Percentiles rank a stretch among this genome's conserved stretches.
Conservation (phyloP, 2,329 filamentous ascomycete species). For the Colletotrichum sublineola region DNA sequence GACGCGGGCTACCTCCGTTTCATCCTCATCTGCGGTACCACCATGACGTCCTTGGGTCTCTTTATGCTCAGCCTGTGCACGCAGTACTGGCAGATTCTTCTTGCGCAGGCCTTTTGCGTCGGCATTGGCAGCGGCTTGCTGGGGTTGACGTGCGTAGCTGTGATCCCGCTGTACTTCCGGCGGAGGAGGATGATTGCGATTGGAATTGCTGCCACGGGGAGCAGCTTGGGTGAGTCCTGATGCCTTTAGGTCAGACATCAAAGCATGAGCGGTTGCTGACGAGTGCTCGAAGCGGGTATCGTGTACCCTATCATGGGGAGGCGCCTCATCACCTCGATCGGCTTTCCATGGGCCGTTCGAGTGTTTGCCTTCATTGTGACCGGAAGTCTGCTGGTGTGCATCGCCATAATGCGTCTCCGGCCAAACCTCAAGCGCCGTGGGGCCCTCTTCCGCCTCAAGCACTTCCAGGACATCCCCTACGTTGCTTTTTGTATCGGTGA, state of each 20-base stretch:
- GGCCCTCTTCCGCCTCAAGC: constrained; percentile 29
- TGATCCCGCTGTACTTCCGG: constrained; percentile 53
- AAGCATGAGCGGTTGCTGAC: not conserved
- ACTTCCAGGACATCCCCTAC: constrained; percentile 26
- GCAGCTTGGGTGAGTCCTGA: constrained; percentile 46
- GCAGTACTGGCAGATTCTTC: constrained; percentile 59
- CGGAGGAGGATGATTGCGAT: constrained; percentile 48
- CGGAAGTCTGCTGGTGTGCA: constrained; percentile 30
- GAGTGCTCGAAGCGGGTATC: constrained; percentile 8
- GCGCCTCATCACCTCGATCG: constrained; percentile 26
- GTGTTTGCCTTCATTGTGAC: constrained; percentile 37
- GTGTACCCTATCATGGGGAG: constrained; percentile 35
- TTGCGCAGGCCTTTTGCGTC: constrained; percentile 60
- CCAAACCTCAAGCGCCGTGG: constrained; percentile 34
- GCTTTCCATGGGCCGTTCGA: constrained; percentile 35
- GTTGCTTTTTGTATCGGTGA: constrained; percentile 32
- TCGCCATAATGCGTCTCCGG: constrained; percentile 30
- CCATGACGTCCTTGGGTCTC: constrained; percentile 60
- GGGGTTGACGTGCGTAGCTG: constrained; percentile 54
- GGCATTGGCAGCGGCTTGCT: constrained; percentile 60
- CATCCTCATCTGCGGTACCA: constrained; percentile 56
- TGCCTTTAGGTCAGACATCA: no score
- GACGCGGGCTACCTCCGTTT: constrained; percentile 61
- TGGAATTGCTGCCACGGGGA: constrained; percentile 52
- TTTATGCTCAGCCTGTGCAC: constrained; percentile 57